Percentiles rank a stretch among this genome's conserved stretches.
Conservation (phyloP, 2,329 filamentous ascomycete genomes). For the Calycina herbarum region DNA sequence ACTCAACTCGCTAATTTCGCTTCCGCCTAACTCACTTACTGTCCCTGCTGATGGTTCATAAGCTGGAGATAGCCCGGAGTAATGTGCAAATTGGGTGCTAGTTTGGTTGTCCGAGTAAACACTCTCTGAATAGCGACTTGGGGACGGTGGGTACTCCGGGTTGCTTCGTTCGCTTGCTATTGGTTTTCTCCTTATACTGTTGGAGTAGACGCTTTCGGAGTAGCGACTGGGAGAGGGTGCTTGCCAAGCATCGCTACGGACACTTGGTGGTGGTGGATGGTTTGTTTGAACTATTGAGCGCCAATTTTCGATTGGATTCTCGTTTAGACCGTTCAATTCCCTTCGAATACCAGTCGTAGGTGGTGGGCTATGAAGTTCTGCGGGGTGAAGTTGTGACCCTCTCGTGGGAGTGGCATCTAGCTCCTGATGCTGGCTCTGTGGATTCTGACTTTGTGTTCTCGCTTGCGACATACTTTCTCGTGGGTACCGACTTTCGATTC, state of each 20-base stretch:
- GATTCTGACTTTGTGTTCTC: not conserved
- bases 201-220: too few relatives aligned
- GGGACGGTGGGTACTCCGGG: too few relatives aligned
- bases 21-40: not conserved
- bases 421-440: not conserved
- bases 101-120: not conserved
- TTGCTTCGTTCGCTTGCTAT: too few relatives aligned
- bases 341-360: too few relatives aligned
- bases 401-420: not conserved
- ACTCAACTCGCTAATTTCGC: not conserved
- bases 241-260: not conserved
- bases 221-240: not conserved
- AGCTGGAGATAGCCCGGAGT: not conserved
- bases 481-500: not conserved
- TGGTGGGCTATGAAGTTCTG: not conserved
- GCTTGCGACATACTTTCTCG: not conserved
- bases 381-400: not conserved
- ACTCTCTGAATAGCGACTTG: not conserved
- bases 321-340: not conserved
- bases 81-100: not conserved
- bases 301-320: conserved; percentile 3
- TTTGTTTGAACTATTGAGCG: not conserved
- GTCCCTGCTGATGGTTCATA: not conserved
- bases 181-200: too few relatives aligned
- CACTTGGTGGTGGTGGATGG: not conserved